Evolutionary conservation across 2,329 filamentous ascomycete species (phyloP), one percentile per base, ranked within the genome.

Genomic region (Cercospora nicotianae): DNA sequence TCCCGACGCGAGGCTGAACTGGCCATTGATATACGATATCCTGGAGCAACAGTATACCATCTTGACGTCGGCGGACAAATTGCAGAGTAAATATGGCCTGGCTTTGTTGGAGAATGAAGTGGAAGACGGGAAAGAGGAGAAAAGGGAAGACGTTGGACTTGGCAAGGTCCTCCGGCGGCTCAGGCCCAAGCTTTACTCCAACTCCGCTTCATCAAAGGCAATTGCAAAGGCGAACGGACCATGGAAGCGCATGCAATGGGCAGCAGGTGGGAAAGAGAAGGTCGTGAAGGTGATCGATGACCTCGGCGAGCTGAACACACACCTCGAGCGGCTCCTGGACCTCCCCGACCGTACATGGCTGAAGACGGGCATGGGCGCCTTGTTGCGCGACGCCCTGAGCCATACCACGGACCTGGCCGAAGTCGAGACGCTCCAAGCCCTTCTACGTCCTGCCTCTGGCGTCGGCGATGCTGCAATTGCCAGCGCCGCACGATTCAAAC

Each of bases 181-280:
- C 28, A 18, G 18, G 10, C 33, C 57, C 26, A 59, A 31, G n/a
- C 30, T 59, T n/a, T 26, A 39, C 28, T 39, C 57, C 57, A 39
- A 59, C 57, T 39, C 33, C 16, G 28, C n/a, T 36, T 33, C 57
- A 20, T 33, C 57, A 3, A 33, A 39, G 28, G 57, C 57, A 13
- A 59, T 59, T 39, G 28, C 28, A 7, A 59, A 31, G 18, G 30
- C 28, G 3, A 59, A 33, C 28, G 33, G 33, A 36, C 57, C 57
- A 59, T 59, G 57, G 57, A 59, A 36, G 33, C 57, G 57, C 28
- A 39, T 59, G 28, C 57, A 39, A 20, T 59, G 57, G 57, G 57
- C 57, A 39, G 57, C 33, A 31, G 33, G 28, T 9, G 57, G 33
- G n/a, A 59, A 20, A 18, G 33, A 39, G n/a, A 59, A 18, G 16